Evolutionary conservation across 352 stramenopile genomes (phyloP), one percentile per base, ranked within the genome.

Genomic region (Globisporangium irregulare): DNA sequence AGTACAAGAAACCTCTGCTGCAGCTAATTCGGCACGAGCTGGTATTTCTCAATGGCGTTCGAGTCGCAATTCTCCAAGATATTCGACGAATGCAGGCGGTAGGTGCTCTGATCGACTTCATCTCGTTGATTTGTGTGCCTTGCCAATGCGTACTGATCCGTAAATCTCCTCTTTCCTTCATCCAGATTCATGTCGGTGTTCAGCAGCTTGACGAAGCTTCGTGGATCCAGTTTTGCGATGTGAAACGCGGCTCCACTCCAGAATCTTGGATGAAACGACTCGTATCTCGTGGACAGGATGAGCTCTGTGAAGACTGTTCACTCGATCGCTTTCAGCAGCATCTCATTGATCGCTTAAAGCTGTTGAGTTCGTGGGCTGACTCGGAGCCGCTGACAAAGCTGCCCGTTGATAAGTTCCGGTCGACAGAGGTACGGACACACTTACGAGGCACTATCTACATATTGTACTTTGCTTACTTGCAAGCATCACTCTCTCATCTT

Each of bases 341-440:
- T 14, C 36, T 91, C 10, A 53, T 80, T 0, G 62, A 72, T 25
- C 75, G 81, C 24, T 50, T 89, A 5, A 72, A 79, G 2, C 75
- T 68, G 20, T 81, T 92, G 79, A 67, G 29, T 10, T 18, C 22
- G 7, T 64, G 46, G 51, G 15, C 48, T 67, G 5, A 67, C 8
- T 46, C 64, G 1, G 74, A 78, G 0, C 43, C 60, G 22, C 66
- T 72, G 1, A 53, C 61, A 24, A 78, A 72, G 36, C 43, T 90
- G 1, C 58, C 55, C 4, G 50, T 89, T 46, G 70, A 85, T 62
- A 77, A 72, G 41, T 90, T 90, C n/a, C 59, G 78, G 7, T 73
- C 64, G 1, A 76, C 59, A 4, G 57, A 75, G 73, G 78, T 25
- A 15, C 6, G 29, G 27, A 36, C 20, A 12, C 8, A 1, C 10